phyloP scores from a whole-genome alignment of 441 rosid genomes.

The Dalechampia spathulata region DNA sequence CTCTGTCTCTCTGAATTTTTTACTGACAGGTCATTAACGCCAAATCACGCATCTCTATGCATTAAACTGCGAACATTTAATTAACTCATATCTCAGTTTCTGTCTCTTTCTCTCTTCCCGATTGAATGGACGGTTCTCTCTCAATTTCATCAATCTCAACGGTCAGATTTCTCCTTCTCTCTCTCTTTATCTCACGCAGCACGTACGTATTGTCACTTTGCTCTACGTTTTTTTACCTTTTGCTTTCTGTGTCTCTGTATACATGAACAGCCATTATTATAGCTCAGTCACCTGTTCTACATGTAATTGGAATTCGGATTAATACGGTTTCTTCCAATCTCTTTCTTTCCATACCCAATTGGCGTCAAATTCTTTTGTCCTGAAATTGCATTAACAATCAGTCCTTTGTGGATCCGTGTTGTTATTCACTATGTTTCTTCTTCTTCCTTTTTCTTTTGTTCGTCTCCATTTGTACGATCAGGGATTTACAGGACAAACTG shows the following conservation, averaged over 20 bases:
- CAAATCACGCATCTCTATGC: too few relatives aligned
- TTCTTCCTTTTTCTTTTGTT: neutral
- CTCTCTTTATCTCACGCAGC: neutral
- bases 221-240: neutral
- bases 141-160: constrained; percentile 23
- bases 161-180: constrained; percentile 33
- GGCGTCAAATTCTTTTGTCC: neutral
- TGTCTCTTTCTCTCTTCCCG: constrained; percentile 1
- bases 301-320: too few relatives aligned
- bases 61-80: neutral
- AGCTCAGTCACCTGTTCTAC: neutral
- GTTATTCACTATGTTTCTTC: constrained; percentile 3
- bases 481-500: neutral
- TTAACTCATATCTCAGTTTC: constrained; percentile 18
- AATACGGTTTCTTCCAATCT: too few relatives aligned
- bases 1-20: too few relatives aligned
- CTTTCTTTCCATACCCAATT: neutral
- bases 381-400: neutral
- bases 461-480: neutral
- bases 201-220: neutral
- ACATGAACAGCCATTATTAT: too few relatives aligned
- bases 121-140: constrained; percentile 31
- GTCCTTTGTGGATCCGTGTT: neutral
- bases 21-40: too few relatives aligned
- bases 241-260: neutral